Base-by-base conservation (phyloP, 768 basidiomycete species). In the Hericium erinaceus region DNA sequence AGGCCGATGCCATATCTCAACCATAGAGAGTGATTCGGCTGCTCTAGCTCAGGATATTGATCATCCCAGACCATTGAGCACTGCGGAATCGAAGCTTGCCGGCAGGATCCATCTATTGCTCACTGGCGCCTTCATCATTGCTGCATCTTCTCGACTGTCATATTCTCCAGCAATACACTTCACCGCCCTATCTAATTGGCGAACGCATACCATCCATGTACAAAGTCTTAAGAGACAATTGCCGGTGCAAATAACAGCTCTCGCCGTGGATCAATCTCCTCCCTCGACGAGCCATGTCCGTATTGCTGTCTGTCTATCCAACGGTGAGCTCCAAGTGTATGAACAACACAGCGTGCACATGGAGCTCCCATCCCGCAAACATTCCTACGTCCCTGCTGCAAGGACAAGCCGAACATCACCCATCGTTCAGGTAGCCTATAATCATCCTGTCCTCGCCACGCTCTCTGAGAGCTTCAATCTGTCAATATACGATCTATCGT, bases 231-330 rank as follows among this genome's bases (percentile, higher is more conserved):
- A 65, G 4, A 61, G 66, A 51, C 66, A 64, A 33, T 57, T 57
- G 52, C 64, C 67, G 11, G 72, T 69, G 12, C 72, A 73, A 48
- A 80, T 92, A 64, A 85, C 87, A 4, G 69, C 87, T 48, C 69
- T 92, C 41, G 81, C 85, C 0, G 70, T 91, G 37, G 89, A 92
- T 67, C 90, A 92, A 69, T 87, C 87, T 8, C 81, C 78, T 33
- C 80, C 84, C 9, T 71, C 64, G 22, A 57, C 67, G 16, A 67
- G 68, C 7, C 57, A 63, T 48, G 61, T 78, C 12, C 80, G 80
- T 38, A 69, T 92, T 2, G 79, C 75, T 0, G 74, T 73, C 44
- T 89, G 87, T 66, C 68, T 89, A 18, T 83, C 84, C 6, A 84
- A 81, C 5, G 89, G 88, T 7, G 82, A 85, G 64, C 85, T 92